These are phyloP conservation scores for Phalaenopsis equestris DNA, from an alignment of 106 monocot genomes.

Conservation along the genomic window DNA sequence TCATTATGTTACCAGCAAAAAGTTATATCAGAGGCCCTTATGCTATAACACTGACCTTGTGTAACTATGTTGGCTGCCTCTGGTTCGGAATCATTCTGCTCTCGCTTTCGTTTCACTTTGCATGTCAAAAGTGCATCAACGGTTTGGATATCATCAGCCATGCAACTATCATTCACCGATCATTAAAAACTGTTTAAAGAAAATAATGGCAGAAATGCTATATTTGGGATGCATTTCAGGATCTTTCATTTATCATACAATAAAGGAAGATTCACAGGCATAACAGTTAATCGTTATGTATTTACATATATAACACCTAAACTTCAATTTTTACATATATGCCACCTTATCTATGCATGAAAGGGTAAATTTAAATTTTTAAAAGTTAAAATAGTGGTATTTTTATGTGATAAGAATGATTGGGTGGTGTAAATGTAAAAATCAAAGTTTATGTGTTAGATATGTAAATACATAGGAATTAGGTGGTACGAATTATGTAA, in stretches of 20 bases:
- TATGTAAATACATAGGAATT: too few relatives aligned
- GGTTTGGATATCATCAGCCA: constrained; percentile 84
- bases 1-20: neutral
- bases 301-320: too few relatives aligned
- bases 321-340: too few relatives aligned
- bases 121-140: constrained; percentile 79
- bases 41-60: constrained; percentile 29
- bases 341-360: too few relatives aligned
- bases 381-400: too few relatives aligned
- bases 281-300: too few relatives aligned
- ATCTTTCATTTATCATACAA: neutral
- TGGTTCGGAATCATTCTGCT: constrained; percentile 15
- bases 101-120: constrained; percentile 79
- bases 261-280: neutral
- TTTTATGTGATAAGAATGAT: too few relatives aligned
- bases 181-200: neutral
- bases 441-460: too few relatives aligned
- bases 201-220: neutral
- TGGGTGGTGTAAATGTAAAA: too few relatives aligned
- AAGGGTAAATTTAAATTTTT: too few relatives aligned
- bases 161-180: constrained; percentile 42
- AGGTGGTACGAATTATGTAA: too few relatives aligned
- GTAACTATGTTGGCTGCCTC: constrained; percentile 13
- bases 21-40: neutral
- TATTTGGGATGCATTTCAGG: neutral